Conservation (phyloP, 116 monocot species). For the Dioscorea cayenensis region DNA sequence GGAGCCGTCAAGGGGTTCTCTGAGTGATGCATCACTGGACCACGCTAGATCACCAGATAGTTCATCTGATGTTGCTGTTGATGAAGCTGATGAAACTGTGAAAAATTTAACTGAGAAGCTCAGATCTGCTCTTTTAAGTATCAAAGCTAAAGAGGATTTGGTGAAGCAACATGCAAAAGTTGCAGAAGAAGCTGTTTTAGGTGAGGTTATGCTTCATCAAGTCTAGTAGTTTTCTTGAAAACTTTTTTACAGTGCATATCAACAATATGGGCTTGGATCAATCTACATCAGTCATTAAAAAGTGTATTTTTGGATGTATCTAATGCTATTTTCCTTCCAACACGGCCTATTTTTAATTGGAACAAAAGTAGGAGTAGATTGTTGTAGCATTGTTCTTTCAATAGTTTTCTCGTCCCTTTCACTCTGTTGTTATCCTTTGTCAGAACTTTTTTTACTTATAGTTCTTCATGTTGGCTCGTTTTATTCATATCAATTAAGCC, state of each 20-base stretch:
- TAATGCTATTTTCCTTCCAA: too few species aligned
- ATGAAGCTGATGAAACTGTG: constrained; percentile 31
- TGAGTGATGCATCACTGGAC: constrained; percentile 24
- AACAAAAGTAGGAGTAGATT: too few species aligned
- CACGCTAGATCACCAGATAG: constrained; percentile 35
- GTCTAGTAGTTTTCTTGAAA: background rate
- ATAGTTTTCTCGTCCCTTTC: too few species aligned
- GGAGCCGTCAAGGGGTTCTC: constrained; percentile 32
- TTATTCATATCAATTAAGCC: too few species aligned
- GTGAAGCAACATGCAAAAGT: constrained; percentile 53
- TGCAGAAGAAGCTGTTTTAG: constrained; percentile 65
- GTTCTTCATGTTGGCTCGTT: too few species aligned
- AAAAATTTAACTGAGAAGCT: constrained; percentile 59
- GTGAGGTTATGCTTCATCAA: constrained; percentile 10
- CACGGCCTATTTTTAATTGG: too few species aligned
- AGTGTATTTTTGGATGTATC: too few species aligned
- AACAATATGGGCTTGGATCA: background rate
- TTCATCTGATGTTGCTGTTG: constrained; percentile 9
- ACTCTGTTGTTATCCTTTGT: too few species aligned
- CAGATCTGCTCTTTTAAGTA: constrained; percentile 38
- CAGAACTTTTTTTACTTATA: too few species aligned
- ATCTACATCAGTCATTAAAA: too few species aligned
- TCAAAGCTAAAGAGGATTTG: constrained; percentile 51
- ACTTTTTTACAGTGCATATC: background rate
- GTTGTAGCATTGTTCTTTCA: too few species aligned